Evolutionary conservation across 2,329 filamentous ascomycete species (phyloP), one percentile per base, ranked within the genome.

Genomic region (Beauveria scarabaeidicola): DNA sequence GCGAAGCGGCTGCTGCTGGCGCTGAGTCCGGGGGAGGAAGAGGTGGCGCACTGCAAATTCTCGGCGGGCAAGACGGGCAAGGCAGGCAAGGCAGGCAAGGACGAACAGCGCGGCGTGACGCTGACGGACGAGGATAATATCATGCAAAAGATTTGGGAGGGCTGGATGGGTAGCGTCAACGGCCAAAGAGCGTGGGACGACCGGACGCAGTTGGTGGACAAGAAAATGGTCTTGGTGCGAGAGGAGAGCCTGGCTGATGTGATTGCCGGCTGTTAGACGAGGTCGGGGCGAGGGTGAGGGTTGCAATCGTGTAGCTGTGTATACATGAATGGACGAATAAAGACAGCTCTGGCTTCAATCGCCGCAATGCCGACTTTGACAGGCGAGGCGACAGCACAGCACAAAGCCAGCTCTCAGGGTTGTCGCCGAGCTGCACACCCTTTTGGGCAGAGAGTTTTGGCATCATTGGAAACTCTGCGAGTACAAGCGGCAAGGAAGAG

Each of bases 81-180:
- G 17, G 32, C 23, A 3, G 7, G 13, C 72, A 25, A 23, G 17
- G 32, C 23, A 3, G 9, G 32, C 32, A 36, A 41, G 38, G 23
- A 40, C 7, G 40, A 29, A 46, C 5, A 47, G 19, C 19, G 44
- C 27, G 44, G 11, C 25, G 32, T 25, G 36, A 46, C 11, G 66
- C 63, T 41, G 69, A 68, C 40, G 52, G 61, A 66, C 47, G 64
- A 66, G 52, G 69, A 74, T 44, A 75, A 75, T 52, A 66, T 77
- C 17, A 70, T 80, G 64, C 75, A 79, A 67, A 77, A 75, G 69
- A 74, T 79, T 40, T 80, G 78, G 78, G 70, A 70, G 46, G 74
- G 76, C 5, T 79, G 77, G 73, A 71, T 77, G 60, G 65, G 72
- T 25, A 76, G 75, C 19, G 73, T 72, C 9, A 72, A 15, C 32